A percentile compares a stretch with the other conserved stretches of the same genome.
phyloP scores from a whole-genome alignment of 352 stramenopile species.

The Phytophthora idaei region DNA sequence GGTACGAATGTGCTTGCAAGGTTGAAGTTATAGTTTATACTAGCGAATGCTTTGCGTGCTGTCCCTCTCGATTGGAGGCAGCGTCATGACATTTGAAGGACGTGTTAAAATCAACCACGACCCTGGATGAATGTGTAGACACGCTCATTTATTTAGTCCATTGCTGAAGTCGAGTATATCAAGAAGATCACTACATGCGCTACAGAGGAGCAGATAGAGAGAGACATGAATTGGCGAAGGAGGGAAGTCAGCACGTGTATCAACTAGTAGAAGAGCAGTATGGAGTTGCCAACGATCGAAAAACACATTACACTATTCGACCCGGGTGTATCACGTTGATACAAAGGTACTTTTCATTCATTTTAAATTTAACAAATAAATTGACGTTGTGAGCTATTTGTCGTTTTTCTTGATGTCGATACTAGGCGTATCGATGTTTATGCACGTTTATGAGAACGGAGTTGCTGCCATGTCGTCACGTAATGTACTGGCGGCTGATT shows the following conservation, averaged over 20 bases:
- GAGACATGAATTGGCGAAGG: conserved; percentile 1
- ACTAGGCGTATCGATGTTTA: neutral
- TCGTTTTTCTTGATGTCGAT: neutral
- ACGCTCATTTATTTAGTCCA: too few species aligned
- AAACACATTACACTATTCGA: neutral
- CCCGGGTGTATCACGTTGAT: neutral
- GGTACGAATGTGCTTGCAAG: neutral
- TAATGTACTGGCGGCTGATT: neutral
- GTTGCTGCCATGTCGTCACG: neutral
- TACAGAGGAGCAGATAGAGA: conserved; percentile 3
- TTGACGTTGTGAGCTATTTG: too few species aligned
- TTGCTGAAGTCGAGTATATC: conserved; percentile 8
- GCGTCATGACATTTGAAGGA: too few species aligned
- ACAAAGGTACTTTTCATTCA: neutral
- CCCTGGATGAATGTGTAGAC: too few species aligned
- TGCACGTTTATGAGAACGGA: conserved; percentile 1
- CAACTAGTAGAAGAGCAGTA: conserved; percentile 1
- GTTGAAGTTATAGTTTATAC: neutral
- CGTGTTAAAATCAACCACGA: too few species aligned
- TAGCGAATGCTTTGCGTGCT: too few species aligned
- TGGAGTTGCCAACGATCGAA: neutral
- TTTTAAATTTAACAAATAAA: neutral
- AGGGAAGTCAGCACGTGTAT: conserved; percentile 8
- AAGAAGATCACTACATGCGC: conserved; percentile 1
- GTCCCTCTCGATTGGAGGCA: too few species aligned